Conservation (phyloP, 1,284 basidiomycete species). For the Clitocybe nebularis region DNA sequence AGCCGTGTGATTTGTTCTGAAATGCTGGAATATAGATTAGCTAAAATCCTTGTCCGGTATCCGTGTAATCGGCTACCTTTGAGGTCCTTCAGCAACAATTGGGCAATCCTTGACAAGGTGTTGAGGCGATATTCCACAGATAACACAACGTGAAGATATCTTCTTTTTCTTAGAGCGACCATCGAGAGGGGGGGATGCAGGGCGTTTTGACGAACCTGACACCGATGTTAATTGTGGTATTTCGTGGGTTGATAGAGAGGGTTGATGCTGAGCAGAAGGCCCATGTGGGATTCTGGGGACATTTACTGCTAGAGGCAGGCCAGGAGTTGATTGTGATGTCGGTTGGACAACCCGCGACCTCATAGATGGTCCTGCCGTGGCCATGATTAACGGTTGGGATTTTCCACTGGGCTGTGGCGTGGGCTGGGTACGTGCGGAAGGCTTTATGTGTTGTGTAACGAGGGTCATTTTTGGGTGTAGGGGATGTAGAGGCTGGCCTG, state of each 20-base stretch:
- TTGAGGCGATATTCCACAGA: slow-evolving; percentile 40
- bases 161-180: slow-evolving; percentile 32
- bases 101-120: slow-evolving; percentile 49
- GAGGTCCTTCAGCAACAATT: slow-evolving; percentile 41
- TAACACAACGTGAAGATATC: slow-evolving; percentile 31
- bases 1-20: slow-evolving; percentile 44
- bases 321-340: background rate
- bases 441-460: background rate
- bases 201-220: slow-evolving; percentile 23
- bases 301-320: background rate
- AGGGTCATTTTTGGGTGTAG: slow-evolving; percentile 24
- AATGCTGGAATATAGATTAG: slow-evolving; percentile 28
- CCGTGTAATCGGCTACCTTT: slow-evolving; percentile 38
- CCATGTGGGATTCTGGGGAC: background rate
- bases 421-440: background rate
- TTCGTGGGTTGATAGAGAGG: slow-evolving; percentile 6
- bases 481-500: slow-evolving; percentile 58
- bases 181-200: slow-evolving; percentile 16
- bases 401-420: background rate
- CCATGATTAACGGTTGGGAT: background rate
- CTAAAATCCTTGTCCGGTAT: background rate
- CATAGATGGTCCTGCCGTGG: background rate
- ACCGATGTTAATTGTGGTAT: background rate
- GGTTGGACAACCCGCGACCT: too few relatives aligned
- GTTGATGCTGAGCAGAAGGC: background rate